Base-by-base conservation (phyloP, 23 red algal genomes). In the Gracilaria gracilis region DNA sequence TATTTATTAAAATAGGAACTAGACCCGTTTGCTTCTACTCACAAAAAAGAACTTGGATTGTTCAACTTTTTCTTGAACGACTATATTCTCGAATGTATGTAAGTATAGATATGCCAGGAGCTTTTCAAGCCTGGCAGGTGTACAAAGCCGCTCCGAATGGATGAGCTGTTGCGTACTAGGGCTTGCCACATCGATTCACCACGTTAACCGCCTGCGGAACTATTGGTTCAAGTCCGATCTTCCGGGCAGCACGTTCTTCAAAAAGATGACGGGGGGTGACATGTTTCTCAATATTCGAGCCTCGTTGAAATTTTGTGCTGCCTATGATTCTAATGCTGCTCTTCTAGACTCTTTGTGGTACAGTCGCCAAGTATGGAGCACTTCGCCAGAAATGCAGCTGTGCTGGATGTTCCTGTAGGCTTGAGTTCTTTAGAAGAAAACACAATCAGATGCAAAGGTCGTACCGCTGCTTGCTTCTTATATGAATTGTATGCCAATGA, bases 351-450 rank as follows among this genome's bases (percentile, higher is more conserved):
- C 72, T 25, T 35, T 51, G n/a, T 77, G 72, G 72, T 31, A 77
- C 35, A 14, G 38, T 48, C 31, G 46, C 23, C 21, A 32, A n/a
- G 20, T 77, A 8, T 77, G 19, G 72, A 77, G 24, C 72, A 77
- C 31, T 77, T 77, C 33, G 38, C 37, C 13, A 44, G 72, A 38
- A 77, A 77, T 51, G 9, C 72, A 9, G 72, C 72, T 23, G 11
- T 31, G 9, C 37, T 77, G 13, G 72, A 11, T n/a, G 72, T 77
- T 48, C 72, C 31, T 7, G 46, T 51, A 14, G 72, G 72, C 9
- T 9, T 77, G 46, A 48, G 72, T 31, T 77, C 46, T 24, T 77
- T 37, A 31, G 72, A 77, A 37, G 72, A 77, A n/a, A 77, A 77
- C 38, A 77, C 72, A 16, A 40, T 77, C 7, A 44, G 72, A 44